A percentile compares a stretch with the other conserved stretches of the same genome.
Conservation (phyloP, 305 asterid genomes). For the Fraxinus latifolia region DNA sequence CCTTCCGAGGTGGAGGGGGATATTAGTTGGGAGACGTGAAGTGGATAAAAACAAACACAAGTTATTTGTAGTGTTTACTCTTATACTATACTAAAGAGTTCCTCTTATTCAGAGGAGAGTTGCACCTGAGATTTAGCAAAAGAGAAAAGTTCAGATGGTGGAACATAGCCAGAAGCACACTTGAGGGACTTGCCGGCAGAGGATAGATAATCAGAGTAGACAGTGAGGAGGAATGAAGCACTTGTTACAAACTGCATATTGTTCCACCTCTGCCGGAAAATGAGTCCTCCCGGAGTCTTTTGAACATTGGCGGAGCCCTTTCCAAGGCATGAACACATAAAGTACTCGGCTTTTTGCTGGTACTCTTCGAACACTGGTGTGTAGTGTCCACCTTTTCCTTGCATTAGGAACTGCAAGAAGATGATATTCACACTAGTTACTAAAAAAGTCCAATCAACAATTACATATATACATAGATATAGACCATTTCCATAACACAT, state of each 20-base stretch:
- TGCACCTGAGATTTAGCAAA: slow-evolving; percentile 89
- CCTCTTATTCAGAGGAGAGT: neutral
- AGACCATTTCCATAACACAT: neutral
- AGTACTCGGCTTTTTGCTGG: slow-evolving; percentile 82
- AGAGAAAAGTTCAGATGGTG: slow-evolving; percentile 72
- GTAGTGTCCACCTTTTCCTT: slow-evolving; percentile 63
- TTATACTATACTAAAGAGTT: neutral
- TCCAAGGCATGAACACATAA: slow-evolving; percentile 93
- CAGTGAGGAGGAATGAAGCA: slow-evolving; percentile 79
- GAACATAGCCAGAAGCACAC: slow-evolving; percentile 54
- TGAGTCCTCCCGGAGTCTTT: slow-evolving; percentile 86
- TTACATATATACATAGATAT: neutral
- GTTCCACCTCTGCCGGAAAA: slow-evolving; percentile 91
- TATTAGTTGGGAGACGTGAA: neutral
- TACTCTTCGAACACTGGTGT: slow-evolving; percentile 58
- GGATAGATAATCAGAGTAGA: slow-evolving; percentile 80
- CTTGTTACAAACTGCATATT: slow-evolving; percentile 95
- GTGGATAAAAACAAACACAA: neutral
- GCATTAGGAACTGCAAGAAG: slow-evolving; percentile 72
- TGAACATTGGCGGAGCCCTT: slow-evolving; percentile 75
- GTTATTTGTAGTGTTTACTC: neutral
- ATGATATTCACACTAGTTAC: neutral
- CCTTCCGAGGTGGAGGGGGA: neutral
- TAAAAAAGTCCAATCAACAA: neutral
- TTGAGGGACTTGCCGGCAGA: slow-evolving; percentile 68